Base-by-base conservation (phyloP, 495 filamentous ascomycete genomes). In the Paragyromitra xinjiangensis region DNA sequence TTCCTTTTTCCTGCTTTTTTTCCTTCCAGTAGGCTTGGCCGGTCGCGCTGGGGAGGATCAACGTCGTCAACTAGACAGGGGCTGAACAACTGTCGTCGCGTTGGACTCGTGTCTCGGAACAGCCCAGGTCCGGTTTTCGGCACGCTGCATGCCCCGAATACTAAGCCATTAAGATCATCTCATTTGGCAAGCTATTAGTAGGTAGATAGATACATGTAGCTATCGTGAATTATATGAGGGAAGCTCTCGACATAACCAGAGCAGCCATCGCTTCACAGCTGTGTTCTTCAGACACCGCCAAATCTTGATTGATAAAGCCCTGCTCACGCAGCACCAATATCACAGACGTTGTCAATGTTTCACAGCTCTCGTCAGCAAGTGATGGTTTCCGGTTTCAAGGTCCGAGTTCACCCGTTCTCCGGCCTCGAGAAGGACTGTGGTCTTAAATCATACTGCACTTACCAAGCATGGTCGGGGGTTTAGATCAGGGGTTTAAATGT, bases 31-130 rank as follows among this genome's bases (percentile, higher is more conserved):
- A 58, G 73, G 73, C 73, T 77, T 77, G 74, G 74, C 74, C 72
- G 34, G 40, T 58, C 45, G 65, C n/a, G 66, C 56, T 73, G 61
- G 73, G 64, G 67, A 71, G 64, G 68, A 77, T 77, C 74, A 22
- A 64, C 68, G 26, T 56, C 19, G 22, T 24, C 37, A 34, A 71
- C 69, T 64, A 48, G 58, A 55, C 72, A 70, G 56, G 72, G 71
- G 64, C 53, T 39, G 14, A 7, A 61, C 56, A 42, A 19, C 59
- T 48, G 34, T 56, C 39, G 71, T 68, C 63, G 72, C 56, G 39
- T 75, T 14, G 39, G 67, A 26, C 65, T 29, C 4, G 48, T 65
- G 48, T 62, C 71, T 65, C 74, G 74, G 74, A 77, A 73, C 62
- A 61, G 42, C 39, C 29, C 69, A 73, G 40, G 50, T 42, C 74